These are phyloP conservation scores for Aschersonia sp. DNA, from an alignment of 2,329 filamentous ascomycete genomes.

Conservation along the genomic window DNA sequence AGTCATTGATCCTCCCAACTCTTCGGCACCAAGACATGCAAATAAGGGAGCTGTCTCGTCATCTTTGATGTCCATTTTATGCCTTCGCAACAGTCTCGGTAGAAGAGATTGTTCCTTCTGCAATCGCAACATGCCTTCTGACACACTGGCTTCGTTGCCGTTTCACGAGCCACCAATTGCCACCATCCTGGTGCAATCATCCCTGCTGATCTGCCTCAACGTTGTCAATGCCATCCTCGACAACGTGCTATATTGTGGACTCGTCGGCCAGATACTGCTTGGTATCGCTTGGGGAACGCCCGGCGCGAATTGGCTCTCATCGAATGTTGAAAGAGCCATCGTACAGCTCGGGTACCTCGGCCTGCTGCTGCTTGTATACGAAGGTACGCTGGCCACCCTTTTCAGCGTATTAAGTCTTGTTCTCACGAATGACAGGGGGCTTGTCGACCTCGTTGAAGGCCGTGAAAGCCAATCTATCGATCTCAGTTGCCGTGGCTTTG, in stretches of 20 bases:
- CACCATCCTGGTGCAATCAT: conserved; percentile 43
- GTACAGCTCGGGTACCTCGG: conserved; percentile 59
- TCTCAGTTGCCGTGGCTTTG: conserved; percentile 47
- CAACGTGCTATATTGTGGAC: conserved; percentile 48
- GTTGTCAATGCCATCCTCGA: conserved; percentile 41
- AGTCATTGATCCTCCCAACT: too few species aligned
- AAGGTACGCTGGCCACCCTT: conserved; percentile 29
- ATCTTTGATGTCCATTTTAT: too few species aligned
- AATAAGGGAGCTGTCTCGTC: too few species aligned
- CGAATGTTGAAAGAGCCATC: conserved; percentile 35
- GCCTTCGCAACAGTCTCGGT: too few species aligned
- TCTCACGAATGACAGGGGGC: conserved; percentile 25
- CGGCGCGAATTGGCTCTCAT: conserved; percentile 43
- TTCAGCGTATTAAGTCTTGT: neutral
- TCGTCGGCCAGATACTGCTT: conserved; percentile 57
- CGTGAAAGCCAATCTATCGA: conserved; percentile 41
- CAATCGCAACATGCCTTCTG: neutral
- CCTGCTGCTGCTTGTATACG: conserved; percentile 56
- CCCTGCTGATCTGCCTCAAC: conserved; percentile 50
- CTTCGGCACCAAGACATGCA: too few species aligned
- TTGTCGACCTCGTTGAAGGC: conserved; percentile 21
- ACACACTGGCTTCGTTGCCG: conserved; percentile 15
- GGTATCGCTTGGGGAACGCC: conserved; percentile 58
- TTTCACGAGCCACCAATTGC: conserved; percentile 50
- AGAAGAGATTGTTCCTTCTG: too few species aligned